Conservation (phyloP, 1,139 yeast genomes). For the Meyerozyma sp. region DNA sequence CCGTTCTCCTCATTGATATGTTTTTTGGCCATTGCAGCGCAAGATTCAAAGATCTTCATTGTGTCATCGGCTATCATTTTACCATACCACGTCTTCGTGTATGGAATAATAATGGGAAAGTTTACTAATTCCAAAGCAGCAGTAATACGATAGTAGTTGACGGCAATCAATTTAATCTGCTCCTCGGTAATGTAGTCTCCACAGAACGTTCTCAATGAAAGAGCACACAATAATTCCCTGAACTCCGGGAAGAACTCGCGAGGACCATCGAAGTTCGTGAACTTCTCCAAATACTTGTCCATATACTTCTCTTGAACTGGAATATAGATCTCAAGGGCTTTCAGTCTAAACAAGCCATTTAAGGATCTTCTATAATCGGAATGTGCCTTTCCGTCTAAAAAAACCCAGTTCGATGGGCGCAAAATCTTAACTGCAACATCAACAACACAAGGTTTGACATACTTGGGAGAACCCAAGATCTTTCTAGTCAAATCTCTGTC, state of each 20-base stretch:
- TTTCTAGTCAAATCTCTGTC: slow-evolving; percentile 88
- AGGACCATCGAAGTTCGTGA: slow-evolving; percentile 57
- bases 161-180: slow-evolving; percentile 82
- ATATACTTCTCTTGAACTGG: slow-evolving; percentile 81
- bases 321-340: slow-evolving; percentile 77
- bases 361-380: slow-evolving; percentile 87
- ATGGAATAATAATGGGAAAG: slow-evolving; percentile 94
- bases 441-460: slow-evolving; percentile 94
- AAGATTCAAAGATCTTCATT: slow-evolving; percentile 81
- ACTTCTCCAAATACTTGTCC: slow-evolving; percentile 71
- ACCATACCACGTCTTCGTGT: slow-evolving; percentile 97
- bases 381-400: slow-evolving; percentile 92
- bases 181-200: slow-evolving; percentile 91
- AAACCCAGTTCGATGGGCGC: slow-evolving; percentile 96
- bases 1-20: slow-evolving; percentile 72
- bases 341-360: slow-evolving; percentile 81
- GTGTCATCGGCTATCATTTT: slow-evolving; percentile 88
- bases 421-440: slow-evolving; percentile 92
- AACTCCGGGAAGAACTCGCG: slow-evolving; percentile 83
- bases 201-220: slow-evolving; percentile 88
- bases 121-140: slow-evolving; percentile 95
- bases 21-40: slow-evolving; percentile 83
- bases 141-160: slow-evolving; percentile 84
- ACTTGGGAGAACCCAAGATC: slow-evolving; percentile 76
- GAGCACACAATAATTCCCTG: slow-evolving; percentile 93